Evolutionary conservation across 176 grass and related monocot genomes (phyloP), one percentile per base, ranked within the genome.

Genomic region (Otatea glauca): DNA sequence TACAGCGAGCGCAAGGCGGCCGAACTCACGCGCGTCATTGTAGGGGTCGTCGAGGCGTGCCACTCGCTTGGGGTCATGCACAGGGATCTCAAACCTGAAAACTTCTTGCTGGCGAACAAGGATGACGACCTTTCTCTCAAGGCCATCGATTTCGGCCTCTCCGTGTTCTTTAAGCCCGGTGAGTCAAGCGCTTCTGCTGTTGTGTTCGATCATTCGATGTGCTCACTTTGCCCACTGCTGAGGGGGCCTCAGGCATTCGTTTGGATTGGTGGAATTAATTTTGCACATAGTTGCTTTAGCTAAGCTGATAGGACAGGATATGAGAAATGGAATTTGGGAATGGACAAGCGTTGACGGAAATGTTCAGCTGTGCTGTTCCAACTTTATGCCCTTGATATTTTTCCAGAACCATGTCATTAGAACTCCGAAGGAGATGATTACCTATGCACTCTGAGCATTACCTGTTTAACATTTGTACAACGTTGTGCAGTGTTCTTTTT

Each of bases 1-100:
- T 98, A 93, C 92, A 98, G 96, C 76, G 96, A 98, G 89, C 91
- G 93, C 78, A 98, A 98, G 86, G 96, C 96, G 2, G 96, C 96
- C 5, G 93, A 95, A 27, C 85, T 98, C 42, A 98, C 93, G 8
- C 92, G 88, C 76, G 93, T 98, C 79, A 72, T 98, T 29, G 91
- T 95, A 3, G 96, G 96, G 9, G 93, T 95, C 10, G 87, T 98
- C 38, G 96, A 98, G 87, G 96, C 93, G 9, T 98, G 93, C 85
- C 96, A 98, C 79, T 98, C 96, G 21, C 84, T 98, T 12, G 96
- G 96, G 7, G 93, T 98, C 50, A 98, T 98, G 72, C 96, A 98
- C 24, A 91, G 96, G 88, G 96, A 98, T 85, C 96, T 95, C 83
- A 98, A 95, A 69, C 96, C 96, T 0, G 96, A 98, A 64, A 98